A percentile compares a stretch with the other conserved stretches of the same genome.
Conservation (phyloP, 2,329 filamentous ascomycete genomes). For the Hymenoscyphus fraxineus region DNA sequence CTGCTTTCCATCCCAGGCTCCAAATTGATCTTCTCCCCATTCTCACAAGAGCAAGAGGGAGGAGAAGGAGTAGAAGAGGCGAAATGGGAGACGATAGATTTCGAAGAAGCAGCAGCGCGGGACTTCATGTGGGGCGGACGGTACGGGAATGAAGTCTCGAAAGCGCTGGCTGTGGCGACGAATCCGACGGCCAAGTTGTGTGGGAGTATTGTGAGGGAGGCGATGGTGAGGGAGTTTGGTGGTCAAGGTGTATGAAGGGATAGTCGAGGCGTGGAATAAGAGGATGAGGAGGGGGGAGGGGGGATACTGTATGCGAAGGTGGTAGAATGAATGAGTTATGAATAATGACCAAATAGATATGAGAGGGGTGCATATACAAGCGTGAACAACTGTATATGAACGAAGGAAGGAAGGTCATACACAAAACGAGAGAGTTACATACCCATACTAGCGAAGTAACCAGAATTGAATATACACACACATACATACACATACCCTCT, state of each 20-base stretch:
- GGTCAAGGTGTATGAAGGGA: background rate
- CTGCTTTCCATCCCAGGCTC: conserved; percentile 24
- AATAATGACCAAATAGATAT: no score
- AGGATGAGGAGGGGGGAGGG: no score
- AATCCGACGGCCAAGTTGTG: conserved; percentile 69
- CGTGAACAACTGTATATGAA: no score
- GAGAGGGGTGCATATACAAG: no score
- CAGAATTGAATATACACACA: no score
- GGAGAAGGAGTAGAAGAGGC: conserved; percentile 41
- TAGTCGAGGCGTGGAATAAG: no score
- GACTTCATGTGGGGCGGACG: conserved; percentile 63
- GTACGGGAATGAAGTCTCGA: conserved; percentile 63
- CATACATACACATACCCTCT: no score
- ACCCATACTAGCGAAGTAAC: no score
- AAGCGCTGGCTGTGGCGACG: conserved; percentile 58
- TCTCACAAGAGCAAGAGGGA: conserved; percentile 33
- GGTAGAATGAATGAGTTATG: no score
- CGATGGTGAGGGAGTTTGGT: conserved; percentile 64
- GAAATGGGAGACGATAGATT: conserved; percentile 50
- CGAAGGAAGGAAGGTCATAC: no score
- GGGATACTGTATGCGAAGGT: no score
- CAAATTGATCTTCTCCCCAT: conserved; percentile 27
- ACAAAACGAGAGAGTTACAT: no score
- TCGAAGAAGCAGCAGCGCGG: conserved; percentile 59
- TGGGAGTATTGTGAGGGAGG: conserved; percentile 64